These are phyloP conservation scores for Maudiozyma bulderi DNA, from an alignment of 805 yeast species.

Conservation along the genomic window DNA sequence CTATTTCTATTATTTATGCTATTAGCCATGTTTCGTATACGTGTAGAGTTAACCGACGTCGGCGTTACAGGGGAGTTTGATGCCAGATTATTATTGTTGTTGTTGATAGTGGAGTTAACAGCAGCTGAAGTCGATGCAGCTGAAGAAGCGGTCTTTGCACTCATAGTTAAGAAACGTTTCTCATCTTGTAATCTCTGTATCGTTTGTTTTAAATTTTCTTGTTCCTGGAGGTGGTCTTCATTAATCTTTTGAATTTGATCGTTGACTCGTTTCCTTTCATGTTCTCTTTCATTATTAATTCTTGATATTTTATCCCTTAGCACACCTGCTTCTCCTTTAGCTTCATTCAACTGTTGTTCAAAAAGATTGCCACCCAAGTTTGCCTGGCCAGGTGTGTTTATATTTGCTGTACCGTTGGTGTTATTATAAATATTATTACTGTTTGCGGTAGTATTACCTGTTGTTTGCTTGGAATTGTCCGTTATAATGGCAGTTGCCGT, in stretches of 20 bases:
- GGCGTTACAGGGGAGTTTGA: conserved; percentile 4
- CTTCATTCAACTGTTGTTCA: conserved; percentile 32
- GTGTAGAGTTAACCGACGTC: not conserved
- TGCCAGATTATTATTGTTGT: not conserved
- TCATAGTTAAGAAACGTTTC: conserved; percentile 44
- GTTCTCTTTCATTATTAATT: conserved; percentile 33
- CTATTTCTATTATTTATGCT: not conserved
- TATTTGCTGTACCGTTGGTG: too few species aligned
- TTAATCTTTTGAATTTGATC: conserved; percentile 20
- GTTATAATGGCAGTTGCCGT: not conserved
- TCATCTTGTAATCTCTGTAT: conserved; percentile 43
- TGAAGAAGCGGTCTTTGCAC: conserved; percentile 28
- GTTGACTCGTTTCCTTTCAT: conserved; percentile 29
- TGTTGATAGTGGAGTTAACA: not conserved
- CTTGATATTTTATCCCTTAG: conserved; percentile 54
- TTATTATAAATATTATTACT: not conserved
- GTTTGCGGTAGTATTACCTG: not conserved
- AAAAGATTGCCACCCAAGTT: not conserved
- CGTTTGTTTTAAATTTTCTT: conserved; percentile 33
- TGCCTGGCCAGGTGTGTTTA: not conserved
- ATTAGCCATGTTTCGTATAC: not conserved
- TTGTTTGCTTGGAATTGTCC: not conserved
- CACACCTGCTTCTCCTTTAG: conserved; percentile 76
- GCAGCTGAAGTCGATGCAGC: conserved; percentile 4
- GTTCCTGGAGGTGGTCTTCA: conserved; percentile 23